phyloP scores from a whole-genome alignment of 2,329 filamentous ascomycete species.

The Cladosporium halotolerans region DNA sequence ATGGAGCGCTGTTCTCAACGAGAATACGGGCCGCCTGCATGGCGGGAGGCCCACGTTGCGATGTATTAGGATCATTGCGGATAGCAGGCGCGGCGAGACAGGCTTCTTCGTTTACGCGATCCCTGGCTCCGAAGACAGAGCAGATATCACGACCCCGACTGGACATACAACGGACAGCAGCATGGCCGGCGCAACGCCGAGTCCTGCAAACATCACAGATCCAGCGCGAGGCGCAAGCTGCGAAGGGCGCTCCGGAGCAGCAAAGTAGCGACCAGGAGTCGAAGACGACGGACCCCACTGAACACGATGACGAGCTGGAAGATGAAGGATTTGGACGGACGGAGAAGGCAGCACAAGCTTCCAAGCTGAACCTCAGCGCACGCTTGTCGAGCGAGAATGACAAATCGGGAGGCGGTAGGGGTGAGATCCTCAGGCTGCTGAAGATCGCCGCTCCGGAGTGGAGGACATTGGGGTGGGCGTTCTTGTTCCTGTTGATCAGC shows the following conservation, averaged over 20 bases:
- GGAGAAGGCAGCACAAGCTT: constrained; percentile 78
- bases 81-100: not conserved
- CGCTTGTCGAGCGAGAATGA: constrained; percentile 76
- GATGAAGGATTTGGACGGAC: constrained; percentile 62
- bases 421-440: constrained; percentile 81
- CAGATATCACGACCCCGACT: not conserved
- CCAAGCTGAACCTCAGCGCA: constrained; percentile 83
- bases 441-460: constrained; percentile 84
- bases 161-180: not conserved
- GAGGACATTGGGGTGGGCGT: constrained; percentile 71
- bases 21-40: constrained; percentile 22
- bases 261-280: not conserved
- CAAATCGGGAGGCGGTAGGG: constrained; percentile 40
- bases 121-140: not conserved
- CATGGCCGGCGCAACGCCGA: not conserved
- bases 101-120: not conserved
- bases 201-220: constrained; percentile 12
- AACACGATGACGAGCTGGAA: constrained; percentile 43
- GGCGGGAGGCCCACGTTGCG: not conserved
- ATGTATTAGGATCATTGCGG: constrained; percentile 3
- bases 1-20: constrained; percentile 29
- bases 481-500: constrained; percentile 78
- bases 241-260: constrained; percentile 1
- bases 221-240: constrained; percentile 13
- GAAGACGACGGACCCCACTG: constrained; percentile 20